Conservation (phyloP, 1,284 basidiomycete species). For the Fistulina hepatica region DNA sequence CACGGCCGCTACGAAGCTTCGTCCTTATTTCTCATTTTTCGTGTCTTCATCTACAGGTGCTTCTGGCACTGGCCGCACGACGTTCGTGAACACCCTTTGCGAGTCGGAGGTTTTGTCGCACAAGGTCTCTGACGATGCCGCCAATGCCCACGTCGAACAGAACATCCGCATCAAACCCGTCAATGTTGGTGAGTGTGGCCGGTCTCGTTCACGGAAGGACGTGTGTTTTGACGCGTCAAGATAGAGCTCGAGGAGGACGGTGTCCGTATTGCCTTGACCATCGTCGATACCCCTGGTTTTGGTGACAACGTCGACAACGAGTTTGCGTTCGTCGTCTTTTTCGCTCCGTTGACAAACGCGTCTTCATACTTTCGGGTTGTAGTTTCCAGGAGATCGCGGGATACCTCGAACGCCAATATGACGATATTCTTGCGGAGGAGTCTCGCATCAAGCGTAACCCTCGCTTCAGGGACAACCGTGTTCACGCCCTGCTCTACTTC, state of each 20-base stretch:
- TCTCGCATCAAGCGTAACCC: conserved; percentile 99
- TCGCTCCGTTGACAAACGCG: conserved; percentile 2
- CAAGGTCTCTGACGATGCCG: conserved; percentile 79
- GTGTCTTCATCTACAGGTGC: conserved; percentile 47
- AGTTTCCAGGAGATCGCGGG: conserved; percentile 96
- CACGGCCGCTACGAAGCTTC: no score
- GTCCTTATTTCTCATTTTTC: conserved; percentile 10
- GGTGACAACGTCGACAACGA: conserved; percentile 99
- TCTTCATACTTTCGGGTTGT: conserved; percentile 5
- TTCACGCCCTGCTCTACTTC: conserved; percentile 96
- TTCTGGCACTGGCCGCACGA: conserved; percentile 92
- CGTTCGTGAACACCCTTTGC: conserved; percentile 97
- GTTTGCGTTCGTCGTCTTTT: conserved; percentile 64
- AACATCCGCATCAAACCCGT: conserved; percentile 94
- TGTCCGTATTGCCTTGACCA: conserved; percentile 93
- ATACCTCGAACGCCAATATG: conserved; percentile 98
- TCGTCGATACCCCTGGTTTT: conserved; percentile 98
- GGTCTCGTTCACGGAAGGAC: conserved; percentile 5
- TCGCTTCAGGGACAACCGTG: conserved; percentile 95
- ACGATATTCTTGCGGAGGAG: conserved; percentile 98
- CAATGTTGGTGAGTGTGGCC: conserved; percentile 68
- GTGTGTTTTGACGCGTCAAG: conserved; percentile 5
- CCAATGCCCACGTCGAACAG: conserved; percentile 89
- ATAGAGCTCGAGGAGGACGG: conserved; percentile 97
- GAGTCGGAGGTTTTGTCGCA: conserved; percentile 83